Evolutionary conservation across 148 eudicot species (phyloP).

Genomic region (Rhododendron molle): DNA sequence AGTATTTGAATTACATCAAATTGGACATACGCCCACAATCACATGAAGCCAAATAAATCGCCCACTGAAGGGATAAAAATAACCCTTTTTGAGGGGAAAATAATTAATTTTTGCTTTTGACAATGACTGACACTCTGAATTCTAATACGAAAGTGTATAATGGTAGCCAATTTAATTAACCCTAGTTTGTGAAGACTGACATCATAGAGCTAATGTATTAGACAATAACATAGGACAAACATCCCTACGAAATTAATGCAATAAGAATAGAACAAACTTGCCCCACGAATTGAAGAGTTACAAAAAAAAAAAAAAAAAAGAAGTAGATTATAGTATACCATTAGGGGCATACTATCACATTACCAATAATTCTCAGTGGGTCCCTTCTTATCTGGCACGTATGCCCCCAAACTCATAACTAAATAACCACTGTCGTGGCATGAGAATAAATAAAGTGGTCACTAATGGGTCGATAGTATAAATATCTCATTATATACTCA

Average conservation of each 20-base stretch:
- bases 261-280: background rate
- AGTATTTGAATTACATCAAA: too few species aligned
- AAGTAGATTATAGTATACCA: background rate
- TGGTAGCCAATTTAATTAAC: too few species aligned
- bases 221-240: background rate
- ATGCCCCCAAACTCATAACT: background rate
- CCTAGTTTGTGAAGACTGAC: too few species aligned
- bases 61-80: too few species aligned
- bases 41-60: too few species aligned
- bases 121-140: background rate
- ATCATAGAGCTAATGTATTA: background rate
- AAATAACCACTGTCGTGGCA: background rate
- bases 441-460: slow-evolving; percentile 12
- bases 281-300: background rate
- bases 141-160: too few species aligned
- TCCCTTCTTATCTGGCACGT: background rate
- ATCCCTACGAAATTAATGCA: background rate
- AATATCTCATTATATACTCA: background rate
- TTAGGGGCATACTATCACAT: background rate
- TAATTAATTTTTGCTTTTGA: too few species aligned
- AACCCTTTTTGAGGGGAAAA: background rate
- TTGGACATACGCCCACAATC: too few species aligned
- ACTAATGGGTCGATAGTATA: background rate
- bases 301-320: background rate
- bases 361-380: background rate